Conservation (phyloP, 2,329 filamentous ascomycete genomes). For the Alternaria infectoria region DNA sequence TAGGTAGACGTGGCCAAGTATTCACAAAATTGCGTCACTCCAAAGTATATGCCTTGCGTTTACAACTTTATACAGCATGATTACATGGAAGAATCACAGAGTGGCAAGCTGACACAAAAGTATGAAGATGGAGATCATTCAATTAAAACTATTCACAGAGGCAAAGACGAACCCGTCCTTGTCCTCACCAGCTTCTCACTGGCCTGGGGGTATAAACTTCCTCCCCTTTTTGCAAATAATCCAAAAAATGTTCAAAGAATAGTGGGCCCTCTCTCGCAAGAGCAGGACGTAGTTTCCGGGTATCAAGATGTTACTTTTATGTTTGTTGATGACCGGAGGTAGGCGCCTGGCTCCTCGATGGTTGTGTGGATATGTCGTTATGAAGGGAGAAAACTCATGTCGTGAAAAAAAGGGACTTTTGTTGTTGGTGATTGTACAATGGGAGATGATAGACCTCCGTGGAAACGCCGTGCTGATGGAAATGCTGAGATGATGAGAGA, state of each 20-base stretch:
- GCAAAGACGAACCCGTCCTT: neutral
- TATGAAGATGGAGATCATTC: neutral
- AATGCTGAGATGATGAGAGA: conserved; percentile 38
- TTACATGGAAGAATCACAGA: neutral
- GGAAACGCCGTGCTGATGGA: conserved; percentile 16
- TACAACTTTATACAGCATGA: neutral
- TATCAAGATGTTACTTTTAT: conserved; percentile 13
- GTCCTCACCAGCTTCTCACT: neutral
- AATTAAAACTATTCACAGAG: neutral
- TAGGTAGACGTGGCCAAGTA: neutral
- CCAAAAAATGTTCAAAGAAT: neutral
- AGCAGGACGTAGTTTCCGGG: conserved; percentile 15
- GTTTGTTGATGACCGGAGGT: conserved; percentile 9
- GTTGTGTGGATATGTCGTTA: conserved; percentile 28
- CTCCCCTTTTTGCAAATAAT: neutral
- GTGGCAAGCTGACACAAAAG: neutral
- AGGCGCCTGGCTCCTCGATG: conserved; percentile 46
- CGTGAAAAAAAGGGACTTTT: conserved; percentile 20
- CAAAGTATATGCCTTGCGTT: neutral
- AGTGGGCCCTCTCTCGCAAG: conserved; percentile 12
- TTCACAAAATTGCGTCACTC: neutral
- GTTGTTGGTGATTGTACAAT: conserved; percentile 9
- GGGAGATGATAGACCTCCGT: conserved; percentile 10
- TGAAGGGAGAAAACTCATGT: conserved; percentile 2
- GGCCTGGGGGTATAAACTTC: neutral